These are phyloP conservation scores for Kodamaea suecica DNA, from an alignment of 1,139 yeast species.

Conservation along the genomic window DNA sequence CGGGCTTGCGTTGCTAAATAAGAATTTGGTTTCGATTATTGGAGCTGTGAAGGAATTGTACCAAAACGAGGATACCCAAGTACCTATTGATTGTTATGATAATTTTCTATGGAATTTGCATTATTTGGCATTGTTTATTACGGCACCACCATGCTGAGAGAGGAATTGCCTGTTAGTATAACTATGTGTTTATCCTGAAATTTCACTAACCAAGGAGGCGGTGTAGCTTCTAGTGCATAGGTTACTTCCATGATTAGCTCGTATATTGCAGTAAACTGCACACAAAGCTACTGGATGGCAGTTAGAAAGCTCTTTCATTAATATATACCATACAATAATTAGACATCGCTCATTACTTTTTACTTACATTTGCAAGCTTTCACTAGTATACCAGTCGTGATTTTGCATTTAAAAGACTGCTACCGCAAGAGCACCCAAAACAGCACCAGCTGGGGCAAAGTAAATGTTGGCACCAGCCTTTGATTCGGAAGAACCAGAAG, in stretches of 20 bases:
- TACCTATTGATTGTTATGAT: slow-evolving; percentile 42
- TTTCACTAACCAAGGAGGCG: too few species aligned
- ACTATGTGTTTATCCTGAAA: too few species aligned
- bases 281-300: too few species aligned
- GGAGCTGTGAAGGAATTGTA: slow-evolving; percentile 19
- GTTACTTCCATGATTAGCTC: too few species aligned
- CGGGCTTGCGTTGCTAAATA: slow-evolving; percentile 33
- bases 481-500: slow-evolving; percentile 7
- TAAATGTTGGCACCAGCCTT: slow-evolving; percentile 15
- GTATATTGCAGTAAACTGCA: too few species aligned
- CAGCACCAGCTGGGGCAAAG: slow-evolving; percentile 34
- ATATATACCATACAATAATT: background rate
- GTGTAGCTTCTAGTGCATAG: too few species aligned
- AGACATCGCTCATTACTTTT: too few species aligned
- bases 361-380: too few species aligned
- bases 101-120: slow-evolving; percentile 44
- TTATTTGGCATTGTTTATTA: slow-evolving; percentile 35
- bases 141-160: slow-evolving; percentile 19
- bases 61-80: slow-evolving; percentile 15
- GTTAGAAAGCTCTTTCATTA: too few species aligned
- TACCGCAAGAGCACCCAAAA: slow-evolving; percentile 35
- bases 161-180: background rate
- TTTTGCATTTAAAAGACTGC: slow-evolving; percentile 27
- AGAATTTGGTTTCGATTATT: slow-evolving; percentile 29
- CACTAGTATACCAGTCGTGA: too few species aligned